phyloP scores from a whole-genome alignment of 352 stramenopile genomes.

The Phytophthora crassamura region DNA sequence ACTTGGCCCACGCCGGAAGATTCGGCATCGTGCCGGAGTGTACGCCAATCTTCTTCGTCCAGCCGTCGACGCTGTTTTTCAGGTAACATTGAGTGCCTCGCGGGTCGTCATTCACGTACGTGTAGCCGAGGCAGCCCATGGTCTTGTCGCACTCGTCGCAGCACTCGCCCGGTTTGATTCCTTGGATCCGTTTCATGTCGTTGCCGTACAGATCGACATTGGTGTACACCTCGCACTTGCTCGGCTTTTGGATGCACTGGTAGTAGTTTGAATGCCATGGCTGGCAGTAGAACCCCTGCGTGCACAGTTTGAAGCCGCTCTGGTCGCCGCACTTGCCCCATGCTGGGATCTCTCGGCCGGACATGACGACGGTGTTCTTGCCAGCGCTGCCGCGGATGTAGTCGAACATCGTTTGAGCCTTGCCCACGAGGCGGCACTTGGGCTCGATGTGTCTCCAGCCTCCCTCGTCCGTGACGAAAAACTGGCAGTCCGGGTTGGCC shows the following conservation, averaged over 20 bases:
- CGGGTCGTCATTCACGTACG: constrained; percentile 52
- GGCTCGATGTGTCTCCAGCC: constrained; percentile 27
- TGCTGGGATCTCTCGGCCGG: constrained; percentile 19
- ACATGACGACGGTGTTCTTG: constrained; percentile 30
- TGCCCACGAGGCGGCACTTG: constrained; percentile 29
- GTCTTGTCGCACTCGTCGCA: constrained; percentile 41
- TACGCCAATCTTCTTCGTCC: constrained; percentile 28
- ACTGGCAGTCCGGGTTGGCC: constrained; percentile 24
- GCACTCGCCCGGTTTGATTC: neutral
- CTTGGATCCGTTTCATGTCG: constrained; percentile 44
- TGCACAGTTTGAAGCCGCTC: constrained; percentile 29
- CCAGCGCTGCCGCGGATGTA: constrained; percentile 12
- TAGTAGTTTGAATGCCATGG: constrained; percentile 41
- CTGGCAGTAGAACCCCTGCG: constrained; percentile 39
- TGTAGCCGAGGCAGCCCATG: constrained; percentile 48
- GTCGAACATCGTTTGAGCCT: constrained; percentile 25
- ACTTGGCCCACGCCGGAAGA: constrained; percentile 27
- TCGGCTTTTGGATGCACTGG: constrained; percentile 36
- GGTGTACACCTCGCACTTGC: constrained; percentile 30
- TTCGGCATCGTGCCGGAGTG: constrained; percentile 28
- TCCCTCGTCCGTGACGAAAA: constrained; percentile 32
- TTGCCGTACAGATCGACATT: constrained; percentile 46
- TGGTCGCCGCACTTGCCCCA: constrained; percentile 33
- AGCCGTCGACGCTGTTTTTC: constrained; percentile 34
- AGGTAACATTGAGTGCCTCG: constrained; percentile 46